Percentiles rank a stretch among this genome's conserved stretches.
phyloP scores from a whole-genome alignment of 106 monocot species.

The Gastrodia elata region DNA sequence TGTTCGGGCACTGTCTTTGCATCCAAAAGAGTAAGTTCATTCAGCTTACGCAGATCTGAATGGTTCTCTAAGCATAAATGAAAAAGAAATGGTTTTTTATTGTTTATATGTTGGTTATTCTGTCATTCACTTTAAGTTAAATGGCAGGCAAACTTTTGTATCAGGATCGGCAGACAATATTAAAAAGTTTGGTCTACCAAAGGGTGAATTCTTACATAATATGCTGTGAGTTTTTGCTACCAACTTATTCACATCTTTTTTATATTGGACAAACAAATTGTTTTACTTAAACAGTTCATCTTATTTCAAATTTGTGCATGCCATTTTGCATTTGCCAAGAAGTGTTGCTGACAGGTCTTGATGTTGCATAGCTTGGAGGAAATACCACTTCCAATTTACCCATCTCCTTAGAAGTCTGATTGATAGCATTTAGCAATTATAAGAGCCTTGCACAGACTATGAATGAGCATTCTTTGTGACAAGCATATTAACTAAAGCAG shows the following conservation, averaged over 20 bases:
- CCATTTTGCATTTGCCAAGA: not conserved
- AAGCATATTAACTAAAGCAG: not conserved
- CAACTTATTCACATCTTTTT: not conserved
- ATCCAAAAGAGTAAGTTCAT: conserved; percentile 75
- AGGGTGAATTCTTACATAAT: conserved; percentile 96
- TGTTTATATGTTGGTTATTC: not conserved
- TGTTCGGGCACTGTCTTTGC: conserved; percentile 82
- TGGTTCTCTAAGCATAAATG: not conserved
- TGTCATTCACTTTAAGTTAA: not conserved
- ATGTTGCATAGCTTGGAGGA: too few relatives aligned
- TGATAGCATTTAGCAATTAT: not conserved
- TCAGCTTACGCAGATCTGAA: not conserved
- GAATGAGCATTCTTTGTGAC: too few relatives aligned
- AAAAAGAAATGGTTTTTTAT: not conserved
- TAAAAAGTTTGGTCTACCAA: conserved; percentile 92
- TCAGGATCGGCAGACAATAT: conserved; percentile 97
- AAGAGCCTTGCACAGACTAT: too few relatives aligned
- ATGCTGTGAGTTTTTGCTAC: conserved; percentile 70
- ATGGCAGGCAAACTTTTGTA: conserved; percentile 69
- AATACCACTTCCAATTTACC: too few relatives aligned
- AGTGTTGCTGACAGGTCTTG: not conserved
- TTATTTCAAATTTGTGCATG: not conserved
- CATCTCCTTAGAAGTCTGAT: not conserved
- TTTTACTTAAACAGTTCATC: not conserved
- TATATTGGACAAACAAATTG: not conserved